A percentile compares a stretch with the other conserved stretches of the same genome.
Evolutionary conservation across 257 asterid species (phyloP).

Genomic region (Scutellaria barbata): DNA sequence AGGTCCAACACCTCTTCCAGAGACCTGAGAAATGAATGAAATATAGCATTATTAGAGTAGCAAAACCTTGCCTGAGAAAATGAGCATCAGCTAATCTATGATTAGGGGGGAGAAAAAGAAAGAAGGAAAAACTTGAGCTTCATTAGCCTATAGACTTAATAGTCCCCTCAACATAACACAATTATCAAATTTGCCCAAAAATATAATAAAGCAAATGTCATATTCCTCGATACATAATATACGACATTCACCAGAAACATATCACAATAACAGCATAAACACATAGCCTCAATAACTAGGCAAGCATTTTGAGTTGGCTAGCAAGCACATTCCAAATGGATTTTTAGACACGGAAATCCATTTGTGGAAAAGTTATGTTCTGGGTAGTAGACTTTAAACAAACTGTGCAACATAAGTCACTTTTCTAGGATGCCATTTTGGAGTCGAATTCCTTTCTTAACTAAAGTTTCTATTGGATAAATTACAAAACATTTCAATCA

Average conservation of each 20-base stretch:
- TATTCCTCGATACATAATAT: not conserved
- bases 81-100: not conserved
- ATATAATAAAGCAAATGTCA: too few species aligned
- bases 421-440: not conserved
- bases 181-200: not conserved
- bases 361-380: not conserved
- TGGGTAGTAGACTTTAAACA: not conserved
- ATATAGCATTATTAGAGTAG: constrained; percentile 17
- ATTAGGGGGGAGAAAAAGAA: not conserved
- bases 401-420: not conserved
- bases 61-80: constrained; percentile 13
- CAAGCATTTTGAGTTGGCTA: not conserved
- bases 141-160: too few species aligned
- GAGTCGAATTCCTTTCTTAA: not conserved
- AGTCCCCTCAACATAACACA: too few species aligned
- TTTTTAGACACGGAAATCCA: not conserved
- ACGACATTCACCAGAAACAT: not conserved
- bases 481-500: too few species aligned
- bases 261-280: constrained; percentile 5
- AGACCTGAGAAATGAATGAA: constrained; percentile 46
- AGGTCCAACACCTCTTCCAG: constrained; percentile 72
- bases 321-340: not conserved
- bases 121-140: not conserved
- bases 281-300: not conserved
- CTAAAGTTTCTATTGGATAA: not conserved